Conservation (phyloP, 148 eudicot genomes). For the Simmondsia chinensis region DNA sequence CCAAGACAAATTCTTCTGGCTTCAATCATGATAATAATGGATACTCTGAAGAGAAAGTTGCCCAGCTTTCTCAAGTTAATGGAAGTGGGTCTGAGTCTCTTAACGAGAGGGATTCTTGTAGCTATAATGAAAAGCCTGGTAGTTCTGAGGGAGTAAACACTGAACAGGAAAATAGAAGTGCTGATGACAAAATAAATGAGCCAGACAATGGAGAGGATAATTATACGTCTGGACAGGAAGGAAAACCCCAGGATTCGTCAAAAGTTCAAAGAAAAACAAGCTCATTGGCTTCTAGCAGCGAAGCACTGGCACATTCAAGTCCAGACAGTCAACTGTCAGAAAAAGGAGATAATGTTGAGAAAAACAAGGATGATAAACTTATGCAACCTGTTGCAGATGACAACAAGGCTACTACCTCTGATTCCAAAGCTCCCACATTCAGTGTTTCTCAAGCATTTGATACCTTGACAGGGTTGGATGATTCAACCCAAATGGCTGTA, state of each 20-base stretch:
- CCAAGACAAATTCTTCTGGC: slow-evolving; percentile 9
- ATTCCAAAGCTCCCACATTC: slow-evolving; percentile 32
- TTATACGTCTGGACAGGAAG: slow-evolving; percentile 15
- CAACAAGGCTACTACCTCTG: slow-evolving; percentile 21
- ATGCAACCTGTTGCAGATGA: slow-evolving; percentile 24
- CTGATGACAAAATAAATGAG: slow-evolving; percentile 16
- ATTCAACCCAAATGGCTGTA: slow-evolving; percentile 94
- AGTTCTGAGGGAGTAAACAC: slow-evolving; percentile 13
- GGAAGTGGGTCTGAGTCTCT: slow-evolving; percentile 21
- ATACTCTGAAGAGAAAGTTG: too few relatives aligned
- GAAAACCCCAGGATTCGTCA: slow-evolving; percentile 12
- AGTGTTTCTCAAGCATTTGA: slow-evolving; percentile 71
- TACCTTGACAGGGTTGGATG: slow-evolving; percentile 78
- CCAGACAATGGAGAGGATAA: slow-evolving; percentile 17
- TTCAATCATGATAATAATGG: too few relatives aligned
- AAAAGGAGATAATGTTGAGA: slow-evolving; percentile 22
- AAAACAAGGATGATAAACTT: slow-evolving; percentile 31
- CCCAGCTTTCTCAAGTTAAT: slow-evolving; percentile 17
- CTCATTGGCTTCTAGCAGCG: slow-evolving; percentile 23
- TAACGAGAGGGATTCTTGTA: slow-evolving; percentile 11
- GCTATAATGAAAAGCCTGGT: slow-evolving; percentile 13
- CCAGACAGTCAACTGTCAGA: slow-evolving; percentile 34
- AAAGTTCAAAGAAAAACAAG: slow-evolving; percentile 22
- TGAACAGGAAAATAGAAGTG: slow-evolving; percentile 13
- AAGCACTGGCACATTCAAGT: slow-evolving; percentile 18